Percentiles rank a stretch among this genome's conserved stretches.
phyloP scores from a whole-genome alignment of 164 flowering plant genomes.

The Magnolia changhungtana region DNA sequence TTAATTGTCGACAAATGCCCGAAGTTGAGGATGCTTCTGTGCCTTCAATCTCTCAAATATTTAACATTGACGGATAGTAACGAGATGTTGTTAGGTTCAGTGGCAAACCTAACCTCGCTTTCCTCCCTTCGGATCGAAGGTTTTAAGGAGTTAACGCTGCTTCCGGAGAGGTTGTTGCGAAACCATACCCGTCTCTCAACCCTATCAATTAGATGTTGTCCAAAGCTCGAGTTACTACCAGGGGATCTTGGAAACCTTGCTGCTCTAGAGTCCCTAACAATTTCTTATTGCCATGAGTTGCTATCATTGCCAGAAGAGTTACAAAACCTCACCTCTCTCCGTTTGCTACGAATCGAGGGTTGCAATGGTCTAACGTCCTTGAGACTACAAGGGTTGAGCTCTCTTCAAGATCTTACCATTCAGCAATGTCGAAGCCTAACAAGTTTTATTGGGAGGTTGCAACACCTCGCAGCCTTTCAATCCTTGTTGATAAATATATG shows the following conservation, averaged over 20 bases:
- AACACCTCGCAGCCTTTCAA: neutral
- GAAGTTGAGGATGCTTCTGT: neutral
- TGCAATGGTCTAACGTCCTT: neutral
- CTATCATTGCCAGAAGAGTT: slow-evolving; percentile 3
- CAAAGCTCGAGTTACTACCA: slow-evolving; percentile 8
- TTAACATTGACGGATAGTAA: neutral
- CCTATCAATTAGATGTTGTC: slow-evolving; percentile 12
- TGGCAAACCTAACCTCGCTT: slow-evolving; percentile 2
- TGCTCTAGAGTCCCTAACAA: slow-evolving; percentile 5
- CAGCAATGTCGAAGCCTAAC: neutral
- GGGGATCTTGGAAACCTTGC: slow-evolving; percentile 7
- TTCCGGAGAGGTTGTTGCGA: slow-evolving; percentile 12
- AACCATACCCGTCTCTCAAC: slow-evolving; percentile 5
- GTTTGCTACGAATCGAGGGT: neutral
- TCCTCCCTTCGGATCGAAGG: slow-evolving; percentile 8
- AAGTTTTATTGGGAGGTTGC: neutral
- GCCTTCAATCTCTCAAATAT: slow-evolving; percentile 8
- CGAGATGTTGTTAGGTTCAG: neutral
- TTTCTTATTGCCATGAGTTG: slow-evolving; percentile 12
- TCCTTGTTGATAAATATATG: neutral
- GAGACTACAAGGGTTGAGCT: neutral
- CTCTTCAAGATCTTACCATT: neutral
- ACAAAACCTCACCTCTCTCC: slow-evolving; percentile 10
- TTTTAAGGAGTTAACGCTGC: neutral
- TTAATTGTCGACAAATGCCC: slow-evolving; percentile 13